phyloP scores from a whole-genome alignment of 306 rosid genomes.

The Trifolium pratense region DNA sequence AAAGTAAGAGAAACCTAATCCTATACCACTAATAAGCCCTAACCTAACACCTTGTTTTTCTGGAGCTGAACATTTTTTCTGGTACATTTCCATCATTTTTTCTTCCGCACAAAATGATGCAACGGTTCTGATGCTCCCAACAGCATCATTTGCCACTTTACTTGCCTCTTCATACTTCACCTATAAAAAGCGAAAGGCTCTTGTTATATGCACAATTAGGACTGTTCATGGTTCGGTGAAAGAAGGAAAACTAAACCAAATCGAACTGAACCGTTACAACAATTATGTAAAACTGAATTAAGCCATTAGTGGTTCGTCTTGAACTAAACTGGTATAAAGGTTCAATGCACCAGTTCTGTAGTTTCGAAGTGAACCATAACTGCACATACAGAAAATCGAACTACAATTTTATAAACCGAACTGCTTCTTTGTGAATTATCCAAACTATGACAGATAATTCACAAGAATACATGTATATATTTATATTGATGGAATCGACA shows the following conservation, averaged over 20 bases:
- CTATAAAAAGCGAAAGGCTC: constrained; percentile 36
- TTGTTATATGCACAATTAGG: neutral
- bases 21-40: constrained; percentile 81
- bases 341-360: too few relatives aligned
- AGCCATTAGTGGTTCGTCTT: too few relatives aligned
- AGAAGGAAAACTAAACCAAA: too few relatives aligned
- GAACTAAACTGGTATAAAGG: neutral
- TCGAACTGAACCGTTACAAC: too few relatives aligned
- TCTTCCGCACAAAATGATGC: constrained; percentile 88
- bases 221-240: neutral
- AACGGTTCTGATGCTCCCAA: constrained; percentile 82
- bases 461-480: neutral
- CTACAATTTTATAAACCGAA: too few relatives aligned
- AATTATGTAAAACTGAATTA: too few relatives aligned
- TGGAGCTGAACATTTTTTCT: constrained; percentile 65
- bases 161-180: constrained; percentile 89
- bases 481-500: neutral
- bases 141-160: constrained; percentile 90
- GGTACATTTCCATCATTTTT: constrained; percentile 76
- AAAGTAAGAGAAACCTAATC: constrained; percentile 74
- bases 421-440: too few relatives aligned
- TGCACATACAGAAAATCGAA: too few relatives aligned
- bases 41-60: constrained; percentile 62
- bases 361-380: too few relatives aligned
- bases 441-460: neutral